A percentile compares a stretch with the other conserved stretches of the same genome.
Conservation (phyloP, 352 stramenopile species). For the Globisporangium mamillatum region DNA sequence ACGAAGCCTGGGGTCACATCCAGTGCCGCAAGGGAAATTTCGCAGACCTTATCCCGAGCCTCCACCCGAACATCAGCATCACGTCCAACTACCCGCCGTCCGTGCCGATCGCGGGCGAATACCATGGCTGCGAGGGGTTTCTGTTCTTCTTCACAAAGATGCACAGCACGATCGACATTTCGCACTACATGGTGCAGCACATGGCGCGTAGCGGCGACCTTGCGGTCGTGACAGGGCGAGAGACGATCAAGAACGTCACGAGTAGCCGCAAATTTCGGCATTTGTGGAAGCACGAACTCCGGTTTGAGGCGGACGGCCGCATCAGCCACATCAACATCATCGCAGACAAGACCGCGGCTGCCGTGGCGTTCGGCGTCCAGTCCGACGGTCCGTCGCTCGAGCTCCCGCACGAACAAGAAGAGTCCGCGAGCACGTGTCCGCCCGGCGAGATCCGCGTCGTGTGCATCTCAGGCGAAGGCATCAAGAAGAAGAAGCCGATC, state of each 20-base stretch:
- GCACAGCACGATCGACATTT: slow-evolving; percentile 67
- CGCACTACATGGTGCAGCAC: slow-evolving; percentile 65
- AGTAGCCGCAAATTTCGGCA: slow-evolving; percentile 78
- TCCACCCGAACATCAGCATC: slow-evolving; percentile 74
- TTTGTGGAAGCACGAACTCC: slow-evolving; percentile 81
- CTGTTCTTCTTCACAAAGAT: slow-evolving; percentile 71
- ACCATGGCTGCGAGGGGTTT: slow-evolving; percentile 59
- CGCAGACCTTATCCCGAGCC: slow-evolving; percentile 65
- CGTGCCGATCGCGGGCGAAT: slow-evolving; percentile 68
- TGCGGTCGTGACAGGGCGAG: slow-evolving; percentile 72
- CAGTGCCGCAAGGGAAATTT: slow-evolving; percentile 79
- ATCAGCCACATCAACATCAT: slow-evolving; percentile 86
- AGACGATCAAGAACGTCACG: slow-evolving; percentile 64
- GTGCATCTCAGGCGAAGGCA: slow-evolving; percentile 62
- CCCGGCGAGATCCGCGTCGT: slow-evolving; percentile 80
- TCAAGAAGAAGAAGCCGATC: slow-evolving; percentile 51
- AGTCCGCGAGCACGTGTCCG: slow-evolving; percentile 56
- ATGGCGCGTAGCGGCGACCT: slow-evolving; percentile 68
- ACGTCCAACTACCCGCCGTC: slow-evolving; percentile 75
- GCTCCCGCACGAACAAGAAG: slow-evolving; percentile 63
- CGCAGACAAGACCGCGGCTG: slow-evolving; percentile 73
- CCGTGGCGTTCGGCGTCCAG: slow-evolving; percentile 71
- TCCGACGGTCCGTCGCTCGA: slow-evolving; percentile 53
- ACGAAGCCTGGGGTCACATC: slow-evolving; percentile 73
- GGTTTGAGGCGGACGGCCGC: slow-evolving; percentile 73